Percentiles rank a stretch among this genome's conserved stretches.
phyloP scores from a whole-genome alignment of 2,329 filamentous ascomycete genomes.

The Penicillium sumatraense region DNA sequence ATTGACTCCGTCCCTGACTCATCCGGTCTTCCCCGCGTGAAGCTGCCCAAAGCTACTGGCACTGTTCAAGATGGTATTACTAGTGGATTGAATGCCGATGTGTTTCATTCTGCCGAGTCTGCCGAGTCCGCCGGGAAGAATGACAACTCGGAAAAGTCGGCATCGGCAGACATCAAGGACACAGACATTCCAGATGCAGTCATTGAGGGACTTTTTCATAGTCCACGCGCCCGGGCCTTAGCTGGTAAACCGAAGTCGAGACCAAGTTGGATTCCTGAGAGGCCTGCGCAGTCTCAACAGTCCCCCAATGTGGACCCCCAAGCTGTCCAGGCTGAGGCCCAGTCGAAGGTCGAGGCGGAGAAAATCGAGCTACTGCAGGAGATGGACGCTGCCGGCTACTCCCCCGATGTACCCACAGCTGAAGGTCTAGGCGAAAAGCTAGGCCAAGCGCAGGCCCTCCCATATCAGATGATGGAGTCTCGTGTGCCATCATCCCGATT shows the following conservation, averaged over 20 bases:
- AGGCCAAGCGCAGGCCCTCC: slow-evolving; percentile 32
- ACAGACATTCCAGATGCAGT: slow-evolving; percentile 61
- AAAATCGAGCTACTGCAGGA: not conserved
- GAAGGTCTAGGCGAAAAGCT: slow-evolving; percentile 21
- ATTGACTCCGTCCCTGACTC: slow-evolving; percentile 52
- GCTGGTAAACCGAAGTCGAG: slow-evolving; percentile 46
- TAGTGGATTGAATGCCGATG: slow-evolving; percentile 59
- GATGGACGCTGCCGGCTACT: not conserved
- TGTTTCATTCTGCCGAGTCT: slow-evolving; percentile 53
- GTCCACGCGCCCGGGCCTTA: slow-evolving; percentile 60
- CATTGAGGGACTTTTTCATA: slow-evolving; percentile 66
- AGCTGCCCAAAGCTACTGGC: slow-evolving; percentile 59
- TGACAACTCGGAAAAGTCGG: slow-evolving; percentile 21
- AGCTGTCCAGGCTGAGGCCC: not conserved
- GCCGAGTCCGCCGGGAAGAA: too few species aligned
- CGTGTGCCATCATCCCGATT: slow-evolving; percentile 86
- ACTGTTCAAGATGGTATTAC: slow-evolving; percentile 49
- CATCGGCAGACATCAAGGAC: slow-evolving; percentile 44
- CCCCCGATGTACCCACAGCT: slow-evolving; percentile 13
- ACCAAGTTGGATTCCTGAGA: slow-evolving; percentile 20
- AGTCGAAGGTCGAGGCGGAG: not conserved
- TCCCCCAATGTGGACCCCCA: not conserved
- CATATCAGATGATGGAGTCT: slow-evolving; percentile 81
- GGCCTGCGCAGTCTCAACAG: not conserved
- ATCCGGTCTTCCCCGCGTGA: slow-evolving; percentile 59